Conservation (phyloP, 768 basidiomycete species). For the Suillus brevipes region DNA sequence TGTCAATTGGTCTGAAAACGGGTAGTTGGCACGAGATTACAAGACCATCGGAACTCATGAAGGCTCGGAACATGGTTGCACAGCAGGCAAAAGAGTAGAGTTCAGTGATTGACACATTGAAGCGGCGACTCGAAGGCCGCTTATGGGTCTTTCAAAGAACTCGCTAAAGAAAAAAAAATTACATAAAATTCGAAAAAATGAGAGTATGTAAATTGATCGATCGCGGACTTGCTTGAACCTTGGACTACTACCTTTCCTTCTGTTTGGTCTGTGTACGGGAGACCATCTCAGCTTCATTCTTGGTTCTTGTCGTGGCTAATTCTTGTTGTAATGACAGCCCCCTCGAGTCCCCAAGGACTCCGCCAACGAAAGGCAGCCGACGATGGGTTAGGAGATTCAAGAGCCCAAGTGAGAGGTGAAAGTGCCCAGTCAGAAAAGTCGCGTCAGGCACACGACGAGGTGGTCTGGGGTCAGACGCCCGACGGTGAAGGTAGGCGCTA, state of each 20-base stretch:
- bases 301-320: background rate
- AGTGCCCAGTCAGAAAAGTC: slow-evolving; percentile 18
- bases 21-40: background rate
- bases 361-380: slow-evolving; percentile 22
- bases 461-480: slow-evolving; percentile 90
- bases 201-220: background rate
- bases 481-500: slow-evolving; percentile 63
- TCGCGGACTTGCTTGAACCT: background rate
- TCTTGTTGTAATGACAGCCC: slow-evolving; percentile 18
- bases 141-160: background rate
- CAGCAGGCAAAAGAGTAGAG: background rate
- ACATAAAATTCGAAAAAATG: background rate
- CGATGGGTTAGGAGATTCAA: background rate
- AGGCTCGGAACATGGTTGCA: background rate
- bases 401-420: background rate
- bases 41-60: background rate
- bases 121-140: background rate
- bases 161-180: background rate
- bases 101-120: no score
- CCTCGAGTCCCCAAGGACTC: slow-evolving; percentile 22
- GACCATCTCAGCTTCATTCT: background rate
- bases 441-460: slow-evolving; percentile 41
- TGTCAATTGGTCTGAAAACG: background rate
- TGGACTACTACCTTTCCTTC: background rate
- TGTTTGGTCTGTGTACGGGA: background rate